phyloP scores from a whole-genome alignment of 225 moss, liverwort and hornwort species.

The Straminergon stramineum region DNA sequence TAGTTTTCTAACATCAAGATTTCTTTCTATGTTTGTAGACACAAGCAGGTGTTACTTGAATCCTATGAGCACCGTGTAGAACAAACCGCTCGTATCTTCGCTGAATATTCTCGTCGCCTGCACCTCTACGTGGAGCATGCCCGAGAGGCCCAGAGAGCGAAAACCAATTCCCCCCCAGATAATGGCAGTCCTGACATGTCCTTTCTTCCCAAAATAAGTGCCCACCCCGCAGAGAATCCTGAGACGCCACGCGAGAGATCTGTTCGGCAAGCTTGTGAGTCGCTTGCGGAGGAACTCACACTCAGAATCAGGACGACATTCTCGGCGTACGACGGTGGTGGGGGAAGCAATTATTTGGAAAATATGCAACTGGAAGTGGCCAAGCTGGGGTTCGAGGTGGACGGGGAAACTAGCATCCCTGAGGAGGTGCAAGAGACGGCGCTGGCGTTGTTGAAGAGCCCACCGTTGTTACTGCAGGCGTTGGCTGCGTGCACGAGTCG shows the following conservation, averaged over 20 bases:
- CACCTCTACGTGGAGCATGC: constrained; percentile 81
- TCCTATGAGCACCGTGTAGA: constrained; percentile 80
- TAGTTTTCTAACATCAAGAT: neutral
- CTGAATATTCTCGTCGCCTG: constrained; percentile 83
- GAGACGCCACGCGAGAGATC: constrained; percentile 77
- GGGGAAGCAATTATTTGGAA: constrained; percentile 24
- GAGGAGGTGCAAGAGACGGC: constrained; percentile 76
- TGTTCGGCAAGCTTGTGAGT: constrained; percentile 68
- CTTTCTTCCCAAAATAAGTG: constrained; percentile 22
- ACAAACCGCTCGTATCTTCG: constrained; percentile 61
- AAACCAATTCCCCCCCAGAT: constrained; percentile 26
- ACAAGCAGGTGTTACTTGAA: constrained; percentile 93
- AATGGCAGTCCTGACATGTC: constrained; percentile 34
- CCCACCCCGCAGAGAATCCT: constrained; percentile 18
- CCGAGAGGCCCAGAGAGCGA: constrained; percentile 72
- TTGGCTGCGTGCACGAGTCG: constrained; percentile 68
- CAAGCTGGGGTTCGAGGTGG: constrained; percentile 74
- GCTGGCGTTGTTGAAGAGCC: constrained; percentile 57
- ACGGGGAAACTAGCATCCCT: constrained; percentile 47
- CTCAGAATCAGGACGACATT: constrained; percentile 60
- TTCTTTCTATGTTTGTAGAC: constrained; percentile 29
- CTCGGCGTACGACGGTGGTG: constrained; percentile 75
- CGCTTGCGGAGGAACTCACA: constrained; percentile 64
- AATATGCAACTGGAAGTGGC: constrained; percentile 56
- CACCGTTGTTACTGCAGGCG: constrained; percentile 64